Evolutionary conservation across 2,329 filamentous ascomycete species (phyloP).

Genomic region (Phialophora chinensis): DNA sequence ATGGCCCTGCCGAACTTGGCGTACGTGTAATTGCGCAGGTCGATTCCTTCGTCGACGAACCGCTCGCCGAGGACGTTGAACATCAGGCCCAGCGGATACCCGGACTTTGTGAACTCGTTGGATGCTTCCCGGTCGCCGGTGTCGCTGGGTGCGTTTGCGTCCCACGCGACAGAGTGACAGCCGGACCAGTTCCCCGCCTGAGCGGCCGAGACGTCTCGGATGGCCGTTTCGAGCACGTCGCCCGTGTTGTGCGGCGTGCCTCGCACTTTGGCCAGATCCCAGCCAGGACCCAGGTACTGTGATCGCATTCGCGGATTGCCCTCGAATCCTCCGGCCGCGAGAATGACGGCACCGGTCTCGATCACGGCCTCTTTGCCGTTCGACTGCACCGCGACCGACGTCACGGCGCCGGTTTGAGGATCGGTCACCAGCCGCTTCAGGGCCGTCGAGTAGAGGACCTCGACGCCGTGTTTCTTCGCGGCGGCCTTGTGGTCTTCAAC

Average conservation of each 20-base stretch:
- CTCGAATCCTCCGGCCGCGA: slow-evolving; percentile 70
- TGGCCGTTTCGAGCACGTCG: slow-evolving; percentile 61
- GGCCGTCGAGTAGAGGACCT: slow-evolving; percentile 55
- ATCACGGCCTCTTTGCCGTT: slow-evolving; percentile 39
- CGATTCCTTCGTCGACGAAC: slow-evolving; percentile 71
- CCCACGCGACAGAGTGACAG: slow-evolving; percentile 70
- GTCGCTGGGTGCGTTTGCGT: slow-evolving; percentile 63
- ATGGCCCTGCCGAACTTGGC: slow-evolving; percentile 69
- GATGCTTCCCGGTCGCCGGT: slow-evolving; percentile 64
- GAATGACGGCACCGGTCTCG: slow-evolving; percentile 52
- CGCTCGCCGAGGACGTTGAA: slow-evolving; percentile 64
- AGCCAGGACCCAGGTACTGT: slow-evolving; percentile 63
- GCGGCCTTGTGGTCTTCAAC: slow-evolving; percentile 53
- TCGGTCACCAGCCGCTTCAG: slow-evolving; percentile 51
- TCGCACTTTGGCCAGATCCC: slow-evolving; percentile 67
- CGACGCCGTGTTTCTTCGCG: slow-evolving; percentile 53
- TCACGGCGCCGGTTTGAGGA: slow-evolving; percentile 39
- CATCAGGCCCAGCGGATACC: slow-evolving; percentile 71
- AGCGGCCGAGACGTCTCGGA: slow-evolving; percentile 55
- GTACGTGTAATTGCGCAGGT: slow-evolving; percentile 71
- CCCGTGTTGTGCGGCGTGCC: slow-evolving; percentile 71
- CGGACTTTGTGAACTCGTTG: slow-evolving; percentile 72
- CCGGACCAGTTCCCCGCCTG: slow-evolving; percentile 66
- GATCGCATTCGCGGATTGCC: slow-evolving; percentile 63
- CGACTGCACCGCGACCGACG: slow-evolving; percentile 12